These are phyloP conservation scores for Hirsutella rhossiliensis DNA, from an alignment of 2,329 filamentous ascomycete genomes.

Conservation along the genomic window DNA sequence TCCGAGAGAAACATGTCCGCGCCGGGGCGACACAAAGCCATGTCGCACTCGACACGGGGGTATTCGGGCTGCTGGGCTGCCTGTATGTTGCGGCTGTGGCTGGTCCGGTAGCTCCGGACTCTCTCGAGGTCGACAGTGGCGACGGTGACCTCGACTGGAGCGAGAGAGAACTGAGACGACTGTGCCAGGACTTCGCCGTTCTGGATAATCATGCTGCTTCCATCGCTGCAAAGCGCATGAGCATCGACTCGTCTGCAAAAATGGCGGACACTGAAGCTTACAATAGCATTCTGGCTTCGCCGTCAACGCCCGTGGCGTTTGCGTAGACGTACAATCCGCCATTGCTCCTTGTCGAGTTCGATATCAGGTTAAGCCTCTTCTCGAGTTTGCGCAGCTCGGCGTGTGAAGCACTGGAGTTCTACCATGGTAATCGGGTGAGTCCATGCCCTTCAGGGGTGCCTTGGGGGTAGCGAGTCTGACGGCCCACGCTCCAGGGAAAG, in stretches of 20 bases:
- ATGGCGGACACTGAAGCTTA: background rate
- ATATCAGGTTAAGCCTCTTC: conserved; percentile 50
- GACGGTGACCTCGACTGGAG: conserved; percentile 54
- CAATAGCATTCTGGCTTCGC: background rate
- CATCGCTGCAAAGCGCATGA: background rate
- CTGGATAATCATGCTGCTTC: conserved; percentile 43
- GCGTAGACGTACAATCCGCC: conserved; percentile 43
- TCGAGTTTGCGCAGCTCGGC: conserved; percentile 52
- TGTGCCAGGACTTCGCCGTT: conserved; percentile 54
- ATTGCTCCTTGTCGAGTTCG: conserved; percentile 50
- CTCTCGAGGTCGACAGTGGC: conserved; percentile 62
- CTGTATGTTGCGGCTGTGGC: conserved; percentile 43
- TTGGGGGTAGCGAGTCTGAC: no score
- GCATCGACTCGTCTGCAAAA: no score
- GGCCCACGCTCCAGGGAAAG: no score
- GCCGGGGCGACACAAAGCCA: conserved; percentile 7
- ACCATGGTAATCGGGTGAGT: no score
- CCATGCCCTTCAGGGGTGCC: no score
- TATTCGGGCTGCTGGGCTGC: conserved; percentile 28
- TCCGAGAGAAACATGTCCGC: conserved; percentile 16
- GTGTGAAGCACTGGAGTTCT: conserved; percentile 18
- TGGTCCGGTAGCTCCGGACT: conserved; percentile 29
- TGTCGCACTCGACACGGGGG: conserved; percentile 15
- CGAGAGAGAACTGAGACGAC: conserved; percentile 47
- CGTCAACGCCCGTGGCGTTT: conserved; percentile 37